Evolutionary conservation across 441 rosid species (phyloP).

Genomic region (Erodium moschatum): DNA sequence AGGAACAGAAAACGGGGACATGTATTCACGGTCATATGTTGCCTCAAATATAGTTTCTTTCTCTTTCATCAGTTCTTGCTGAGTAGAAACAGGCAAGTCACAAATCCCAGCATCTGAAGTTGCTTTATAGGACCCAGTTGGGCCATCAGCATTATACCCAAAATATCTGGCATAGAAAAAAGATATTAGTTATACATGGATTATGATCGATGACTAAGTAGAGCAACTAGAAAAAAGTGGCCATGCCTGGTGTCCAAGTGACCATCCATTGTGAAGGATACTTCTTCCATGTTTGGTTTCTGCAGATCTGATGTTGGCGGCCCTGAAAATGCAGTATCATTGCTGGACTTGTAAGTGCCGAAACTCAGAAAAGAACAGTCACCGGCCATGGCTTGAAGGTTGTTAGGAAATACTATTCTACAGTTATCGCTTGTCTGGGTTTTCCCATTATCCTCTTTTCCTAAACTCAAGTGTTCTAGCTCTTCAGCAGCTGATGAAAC

Average conservation of each 20-base stretch:
- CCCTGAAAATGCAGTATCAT: slow-evolving; percentile 14
- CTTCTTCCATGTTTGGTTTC: slow-evolving; percentile 19
- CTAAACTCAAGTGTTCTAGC: slow-evolving; percentile 30
- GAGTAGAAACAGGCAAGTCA: slow-evolving; percentile 17
- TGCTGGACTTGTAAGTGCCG: slow-evolving; percentile 40
- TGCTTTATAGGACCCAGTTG: slow-evolving; percentile 18
- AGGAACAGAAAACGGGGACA: slow-evolving; percentile 15
- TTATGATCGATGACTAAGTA: not conserved
- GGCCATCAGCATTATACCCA: slow-evolving; percentile 20
- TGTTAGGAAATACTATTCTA: slow-evolving; percentile 37
- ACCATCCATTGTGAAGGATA: slow-evolving; percentile 18
- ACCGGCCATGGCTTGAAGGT: slow-evolving; percentile 36
- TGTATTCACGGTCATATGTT: slow-evolving; percentile 17
- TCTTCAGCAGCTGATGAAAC: slow-evolving; percentile 26
- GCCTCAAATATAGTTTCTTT: slow-evolving; percentile 24
- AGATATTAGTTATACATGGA: slow-evolving; percentile 9
- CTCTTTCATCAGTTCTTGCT: slow-evolving; percentile 19
- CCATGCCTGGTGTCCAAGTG: slow-evolving; percentile 28
- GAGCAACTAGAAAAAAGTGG: slow-evolving; percentile 3
- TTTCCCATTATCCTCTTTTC: slow-evolving; percentile 20
- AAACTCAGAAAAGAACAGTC: slow-evolving; percentile 47
- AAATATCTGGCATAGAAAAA: slow-evolving; percentile 26
- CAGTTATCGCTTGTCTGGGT: slow-evolving; percentile 20
- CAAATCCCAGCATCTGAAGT: slow-evolving; percentile 23
- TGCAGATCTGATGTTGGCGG: slow-evolving; percentile 20